Base-by-base conservation (phyloP, 495 filamentous ascomycete species). In the Talaromyces trachyspermus region DNA sequence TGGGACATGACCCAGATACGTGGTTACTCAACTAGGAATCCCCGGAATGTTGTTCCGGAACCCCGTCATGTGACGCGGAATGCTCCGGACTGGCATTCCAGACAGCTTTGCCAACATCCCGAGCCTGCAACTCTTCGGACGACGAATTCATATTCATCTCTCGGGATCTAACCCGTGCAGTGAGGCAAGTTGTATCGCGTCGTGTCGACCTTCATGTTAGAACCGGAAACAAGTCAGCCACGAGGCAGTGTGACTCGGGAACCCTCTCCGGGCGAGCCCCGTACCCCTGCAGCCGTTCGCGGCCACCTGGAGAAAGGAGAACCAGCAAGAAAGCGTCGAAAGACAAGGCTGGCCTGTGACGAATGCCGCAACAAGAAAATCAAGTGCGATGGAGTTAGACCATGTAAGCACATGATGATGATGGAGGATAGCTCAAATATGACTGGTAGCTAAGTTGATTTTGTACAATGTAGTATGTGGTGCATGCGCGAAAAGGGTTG, bases 321-420 rank as follows among this genome's bases (percentile, higher is more conserved):
- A 39, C 41, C 41, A 15, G 22, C 43, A 6, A 22, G 30, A 8
- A 69, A 67, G 35, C 60, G 63, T 7, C 62, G 60, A 4, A 69
- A 69, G 37, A 57, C 66, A 17, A 48, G 62, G 1, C 54, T 69
- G 4, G 64, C 64, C 6, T 69, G 66, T 37, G 64, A 69, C 43
- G 61, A 64, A 36, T 69, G 66, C 47, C 62, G 64, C 1, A 33
- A 53, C 3, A 61, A 60, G 17, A 68, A 66, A 46, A 49, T 62
- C 18, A 62, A 64, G 9, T 69, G 66, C 47, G 65, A 68, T 51
- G 65, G 65, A 14, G 51, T 55, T 14, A 59, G 66, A 48, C 65
- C 65, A 22, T 53, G 63, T 69, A 50, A 25, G 60, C 52, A 10
- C 7, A 41, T 32, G n/a, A 22, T 8, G 5, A n/a, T n/a, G 37